phyloP scores from a whole-genome alignment of 495 filamentous ascomycete species.

The Usnea hakonensis region DNA sequence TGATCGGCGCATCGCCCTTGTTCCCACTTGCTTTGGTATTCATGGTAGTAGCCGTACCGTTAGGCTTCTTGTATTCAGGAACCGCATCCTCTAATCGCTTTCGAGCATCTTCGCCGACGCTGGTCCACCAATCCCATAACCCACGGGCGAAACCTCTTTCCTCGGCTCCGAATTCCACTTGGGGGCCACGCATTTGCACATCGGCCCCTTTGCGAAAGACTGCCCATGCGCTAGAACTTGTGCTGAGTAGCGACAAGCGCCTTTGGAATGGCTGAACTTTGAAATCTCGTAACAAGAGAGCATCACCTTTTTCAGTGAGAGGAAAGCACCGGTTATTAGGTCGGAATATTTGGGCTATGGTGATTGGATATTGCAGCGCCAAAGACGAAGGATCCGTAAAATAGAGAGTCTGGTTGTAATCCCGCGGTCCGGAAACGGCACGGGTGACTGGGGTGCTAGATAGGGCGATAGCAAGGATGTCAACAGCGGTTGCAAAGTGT shows the following conservation, averaged over 20 bases:
- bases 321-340: conserved; percentile 68
- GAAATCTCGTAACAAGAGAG: conserved; percentile 68
- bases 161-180: conserved; percentile 54
- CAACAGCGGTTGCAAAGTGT: conserved; percentile 47
- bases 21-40: conserved; percentile 34
- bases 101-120: conserved; percentile 27
- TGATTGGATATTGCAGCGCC: conserved; percentile 27
- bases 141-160: conserved; percentile 50
- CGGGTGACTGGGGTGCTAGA: conserved; percentile 46
- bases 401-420: conserved; percentile 61
- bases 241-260: conserved; percentile 41
- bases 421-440: conserved; percentile 57
- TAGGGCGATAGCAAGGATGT: conserved; percentile 62
- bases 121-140: conserved; percentile 47
- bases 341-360: conserved; percentile 60
- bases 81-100: conserved; percentile 27
- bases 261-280: conserved; percentile 48
- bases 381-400: conserved; percentile 59
- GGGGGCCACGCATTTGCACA: conserved; percentile 50
- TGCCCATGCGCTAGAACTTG: conserved; percentile 55
- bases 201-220: conserved; percentile 44
- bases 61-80: conserved; percentile 15
- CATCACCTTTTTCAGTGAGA: conserved; percentile 58
- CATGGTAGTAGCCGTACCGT: conserved; percentile 34
- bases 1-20: conserved; percentile 35